Conservation (phyloP, 192 early-diverging fungal genomes). For the Coemansia sp. region DNA sequence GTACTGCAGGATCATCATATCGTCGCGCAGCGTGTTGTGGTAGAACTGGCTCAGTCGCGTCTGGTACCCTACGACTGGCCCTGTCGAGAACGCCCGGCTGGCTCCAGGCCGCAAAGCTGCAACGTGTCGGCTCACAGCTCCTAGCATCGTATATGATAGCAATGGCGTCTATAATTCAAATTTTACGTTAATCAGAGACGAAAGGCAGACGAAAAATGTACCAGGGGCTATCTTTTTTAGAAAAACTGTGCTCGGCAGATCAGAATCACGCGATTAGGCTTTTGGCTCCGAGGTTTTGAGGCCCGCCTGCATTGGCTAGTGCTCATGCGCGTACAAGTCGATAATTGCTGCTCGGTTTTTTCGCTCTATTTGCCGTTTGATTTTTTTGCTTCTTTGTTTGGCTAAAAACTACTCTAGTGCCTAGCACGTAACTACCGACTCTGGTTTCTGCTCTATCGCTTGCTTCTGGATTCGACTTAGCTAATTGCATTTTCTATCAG, state of each 20-base stretch:
- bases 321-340: neutral
- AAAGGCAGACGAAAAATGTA: neutral
- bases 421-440: neutral
- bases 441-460: neutral
- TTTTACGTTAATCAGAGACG: neutral
- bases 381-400: neutral
- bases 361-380: neutral
- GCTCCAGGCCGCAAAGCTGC: conserved; percentile 3
- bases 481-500: neutral
- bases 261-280: neutral
- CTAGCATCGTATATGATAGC: conserved; percentile 18
- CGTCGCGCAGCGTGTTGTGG: conserved; percentile 70
- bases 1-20: conserved; percentile 73
- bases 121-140: conserved; percentile 20
- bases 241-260: neutral
- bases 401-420: neutral
- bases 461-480: neutral
- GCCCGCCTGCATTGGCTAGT: neutral
- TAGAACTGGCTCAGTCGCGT: conserved; percentile 72
- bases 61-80: conserved; percentile 33
- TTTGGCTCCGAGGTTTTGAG: neutral
- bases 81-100: conserved; percentile 24
- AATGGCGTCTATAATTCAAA: neutral
- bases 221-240: neutral
- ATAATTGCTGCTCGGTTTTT: neutral